These are phyloP conservation scores for Tarenaya hassleriana DNA, from an alignment of 345 rosid genomes.

Conservation along the genomic window DNA sequence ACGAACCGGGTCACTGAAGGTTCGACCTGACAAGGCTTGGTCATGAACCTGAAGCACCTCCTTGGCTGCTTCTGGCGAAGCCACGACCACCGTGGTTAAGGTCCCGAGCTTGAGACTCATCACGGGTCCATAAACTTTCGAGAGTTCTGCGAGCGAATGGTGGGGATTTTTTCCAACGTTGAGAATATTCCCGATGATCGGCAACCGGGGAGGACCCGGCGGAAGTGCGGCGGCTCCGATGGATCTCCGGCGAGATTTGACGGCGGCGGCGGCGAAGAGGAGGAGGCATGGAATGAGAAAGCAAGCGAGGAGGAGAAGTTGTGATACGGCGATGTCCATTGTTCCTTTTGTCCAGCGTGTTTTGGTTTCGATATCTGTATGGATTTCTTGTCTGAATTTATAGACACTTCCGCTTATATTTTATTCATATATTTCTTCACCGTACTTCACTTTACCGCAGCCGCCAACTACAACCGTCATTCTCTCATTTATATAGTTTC, in stretches of 20 bases:
- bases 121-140: constrained; percentile 28
- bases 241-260: constrained; percentile 18
- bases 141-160: constrained; percentile 24
- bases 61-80: constrained; percentile 30
- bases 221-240: constrained; percentile 7
- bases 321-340: constrained; percentile 10
- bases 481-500: too few species aligned
- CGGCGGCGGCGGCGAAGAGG: constrained; percentile 24
- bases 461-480: too few species aligned
- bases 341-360: constrained; percentile 3
- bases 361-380: not conserved
- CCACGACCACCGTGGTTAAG: constrained; percentile 26
- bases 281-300: constrained; percentile 37
- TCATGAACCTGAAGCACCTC: constrained; percentile 31
- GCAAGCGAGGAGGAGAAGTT: constrained; percentile 24
- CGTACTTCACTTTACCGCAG: not conserved
- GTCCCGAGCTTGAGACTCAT: constrained; percentile 31
- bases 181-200: constrained; percentile 22
- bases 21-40: constrained; percentile 21
- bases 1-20: constrained; percentile 17
- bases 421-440: not conserved
- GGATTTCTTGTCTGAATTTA: constrained; percentile 2
- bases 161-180: constrained; percentile 25
- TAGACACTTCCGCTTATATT: not conserved
- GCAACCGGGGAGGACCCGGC: constrained; percentile 19